Conservation (phyloP, 2,329 filamentous ascomycete genomes). For the Fusarium subtropicale region DNA sequence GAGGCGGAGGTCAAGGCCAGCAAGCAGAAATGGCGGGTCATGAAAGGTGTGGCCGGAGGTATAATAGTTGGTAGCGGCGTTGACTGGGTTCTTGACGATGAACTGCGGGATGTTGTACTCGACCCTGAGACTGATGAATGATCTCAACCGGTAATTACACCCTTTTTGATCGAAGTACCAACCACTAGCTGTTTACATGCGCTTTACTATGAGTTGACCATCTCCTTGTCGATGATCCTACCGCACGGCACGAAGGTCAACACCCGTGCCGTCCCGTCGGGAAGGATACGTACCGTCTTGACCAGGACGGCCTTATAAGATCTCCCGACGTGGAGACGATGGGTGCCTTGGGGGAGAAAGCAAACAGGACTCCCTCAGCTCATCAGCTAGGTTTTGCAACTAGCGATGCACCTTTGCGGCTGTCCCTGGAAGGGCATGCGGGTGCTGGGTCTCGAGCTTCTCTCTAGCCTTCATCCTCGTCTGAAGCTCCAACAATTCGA, state of each 20-base stretch:
- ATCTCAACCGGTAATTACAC: conserved; percentile 14
- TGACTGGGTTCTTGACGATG: conserved; percentile 80
- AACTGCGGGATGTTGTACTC: conserved; percentile 76
- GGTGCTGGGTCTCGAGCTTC: conserved; percentile 34
- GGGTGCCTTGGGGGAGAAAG: not conserved
- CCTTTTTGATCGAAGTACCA: not conserved
- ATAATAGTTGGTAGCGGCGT: conserved; percentile 84
- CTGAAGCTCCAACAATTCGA: conserved; percentile 18
- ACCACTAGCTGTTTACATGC: not conserved
- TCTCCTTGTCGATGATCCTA: conserved; percentile 3
- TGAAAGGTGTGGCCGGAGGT: conserved; percentile 83
- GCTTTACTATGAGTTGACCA: not conserved
- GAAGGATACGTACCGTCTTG: conserved; percentile 32
- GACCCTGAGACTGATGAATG: conserved; percentile 66
- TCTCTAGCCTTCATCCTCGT: conserved; percentile 17
- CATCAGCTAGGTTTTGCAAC: conserved; percentile 21
- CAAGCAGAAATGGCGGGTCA: conserved; percentile 75
- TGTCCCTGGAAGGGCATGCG: conserved; percentile 38
- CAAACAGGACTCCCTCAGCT: conserved; percentile 1
- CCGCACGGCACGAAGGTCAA: conserved; percentile 1
- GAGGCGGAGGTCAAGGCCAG: conserved; percentile 71
- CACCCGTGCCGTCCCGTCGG: conserved; percentile 22
- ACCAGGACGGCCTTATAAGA: conserved; percentile 8
- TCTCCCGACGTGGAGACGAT: conserved; percentile 20
- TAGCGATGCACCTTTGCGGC: conserved; percentile 35